Evolutionary conservation across 345 rosid genomes (phyloP), one percentile per base, ranked within the genome.

Genomic region (Bruguiera sexangula): DNA sequence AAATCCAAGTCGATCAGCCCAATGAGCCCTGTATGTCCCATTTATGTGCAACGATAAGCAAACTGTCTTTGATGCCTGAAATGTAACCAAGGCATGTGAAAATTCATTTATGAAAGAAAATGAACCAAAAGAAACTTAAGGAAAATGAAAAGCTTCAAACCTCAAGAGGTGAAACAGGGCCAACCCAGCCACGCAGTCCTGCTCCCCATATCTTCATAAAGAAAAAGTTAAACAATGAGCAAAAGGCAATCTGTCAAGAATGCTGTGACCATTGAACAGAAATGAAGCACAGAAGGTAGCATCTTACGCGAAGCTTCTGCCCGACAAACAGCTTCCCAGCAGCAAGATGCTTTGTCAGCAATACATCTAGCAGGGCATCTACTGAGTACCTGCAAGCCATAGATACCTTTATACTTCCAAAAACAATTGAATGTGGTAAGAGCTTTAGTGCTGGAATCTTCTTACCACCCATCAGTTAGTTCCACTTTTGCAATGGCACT

Each of bases 391-490:
- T 94, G 82, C 50, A 60, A 80, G 51, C 60, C 67, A 69, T 19
- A 70, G 67, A 67, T 71, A 57, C 13, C 51, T 56, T 75, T 72
- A 65, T 70, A 67, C 55, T 67, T 57, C 69, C 56, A 63, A 75
- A 27, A n/a, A 67, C 18, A 60, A 55, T 26, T 32, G 51, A 8
- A 53, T 22, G 71, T n/a, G 48, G 48, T 29, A 31, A 43, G 57
- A 68, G 63, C 37, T 52, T 24, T 34, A 67, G 54, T 30, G 32
- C 43, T 72, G 50, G 67, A 56, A 80, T 46, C 69, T 79, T 63
- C 90, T 63, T 87, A 94, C 98, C 98, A 94, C 75, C 97, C 95
- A 85, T 94, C 98, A 67, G 89, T 94, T 62, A 94, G 85, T 75
- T 94, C 93, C 74, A 94, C 73, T 82, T 80, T 88, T 71, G 79